Percentiles rank a stretch among this genome's conserved stretches.
phyloP scores from a whole-genome alignment of 2,329 filamentous ascomycete genomes.

The Ramichloridium luteum region DNA sequence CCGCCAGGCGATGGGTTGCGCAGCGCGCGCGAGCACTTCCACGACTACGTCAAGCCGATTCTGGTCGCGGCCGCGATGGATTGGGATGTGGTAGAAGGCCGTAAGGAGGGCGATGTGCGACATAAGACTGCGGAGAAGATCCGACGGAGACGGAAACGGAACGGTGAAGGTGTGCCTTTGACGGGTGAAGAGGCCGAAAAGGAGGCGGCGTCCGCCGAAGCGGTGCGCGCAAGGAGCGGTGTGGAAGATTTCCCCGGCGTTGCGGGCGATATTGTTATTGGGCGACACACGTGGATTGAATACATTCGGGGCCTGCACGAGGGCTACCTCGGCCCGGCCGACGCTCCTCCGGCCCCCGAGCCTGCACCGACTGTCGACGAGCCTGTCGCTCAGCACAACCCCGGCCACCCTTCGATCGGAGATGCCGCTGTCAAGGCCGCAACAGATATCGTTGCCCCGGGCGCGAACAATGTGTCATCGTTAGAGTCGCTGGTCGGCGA shows the following conservation, averaged over 20 bases:
- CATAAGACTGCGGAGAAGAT: slow-evolving; percentile 79
- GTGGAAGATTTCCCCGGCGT: slow-evolving; percentile 61
- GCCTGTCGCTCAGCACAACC: slow-evolving; percentile 5
- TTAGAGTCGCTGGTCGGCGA: slow-evolving; percentile 3
- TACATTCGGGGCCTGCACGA: slow-evolving; percentile 89
- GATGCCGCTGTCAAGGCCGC: slow-evolving; percentile 19
- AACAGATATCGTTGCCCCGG: slow-evolving; percentile 8
- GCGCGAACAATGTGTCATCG: slow-evolving; percentile 3
- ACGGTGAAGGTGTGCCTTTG: slow-evolving; percentile 38
- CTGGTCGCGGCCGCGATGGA: slow-evolving; percentile 81
- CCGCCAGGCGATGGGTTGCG: slow-evolving; percentile 80
- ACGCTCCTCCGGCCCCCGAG: slow-evolving; percentile 39
- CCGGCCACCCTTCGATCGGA: slow-evolving; percentile 15
- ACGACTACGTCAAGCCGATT: slow-evolving; percentile 89
- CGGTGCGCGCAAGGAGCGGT: slow-evolving; percentile 52
- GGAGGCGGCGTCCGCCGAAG: slow-evolving; percentile 46
- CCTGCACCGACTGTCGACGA: slow-evolving; percentile 7
- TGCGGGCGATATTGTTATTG: slow-evolving; percentile 76
- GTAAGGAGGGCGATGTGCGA: slow-evolving; percentile 83
- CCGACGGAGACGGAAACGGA: slow-evolving; percentile 50
- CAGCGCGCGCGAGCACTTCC: slow-evolving; percentile 83
- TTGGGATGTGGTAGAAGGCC: slow-evolving; percentile 90
- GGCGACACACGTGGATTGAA: slow-evolving; percentile 92
- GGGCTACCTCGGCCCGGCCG: slow-evolving; percentile 83
- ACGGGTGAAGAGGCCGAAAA: slow-evolving; percentile 40